Conservation (phyloP, 306 rosid species). For the Nissolia schottii region DNA sequence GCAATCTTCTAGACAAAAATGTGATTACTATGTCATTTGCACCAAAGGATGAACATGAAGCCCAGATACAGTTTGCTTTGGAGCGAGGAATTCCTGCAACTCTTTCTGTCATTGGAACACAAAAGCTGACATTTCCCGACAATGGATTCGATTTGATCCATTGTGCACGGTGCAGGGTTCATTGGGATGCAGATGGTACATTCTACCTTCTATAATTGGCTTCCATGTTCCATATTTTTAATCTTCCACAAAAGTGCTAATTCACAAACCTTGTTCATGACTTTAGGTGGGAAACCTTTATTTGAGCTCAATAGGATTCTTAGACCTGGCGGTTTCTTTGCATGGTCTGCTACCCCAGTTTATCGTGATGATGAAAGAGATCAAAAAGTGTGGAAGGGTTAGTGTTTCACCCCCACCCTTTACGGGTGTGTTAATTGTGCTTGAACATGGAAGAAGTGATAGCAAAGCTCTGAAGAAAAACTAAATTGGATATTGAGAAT, state of each 20-base stretch:
- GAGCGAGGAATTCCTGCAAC: constrained; percentile 93
- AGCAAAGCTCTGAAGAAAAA: too few relatives aligned
- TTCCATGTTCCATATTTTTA: not conserved
- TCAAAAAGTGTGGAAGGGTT: constrained; percentile 66
- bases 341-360: constrained; percentile 91
- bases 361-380: constrained; percentile 66
- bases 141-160: constrained; percentile 73
- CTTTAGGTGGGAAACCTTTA: constrained; percentile 70
- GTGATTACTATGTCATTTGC: constrained; percentile 88
- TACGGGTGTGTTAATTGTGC: too few relatives aligned
- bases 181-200: constrained; percentile 92
- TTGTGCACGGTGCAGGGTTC: constrained; percentile 90
- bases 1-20: constrained; percentile 62
- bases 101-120: constrained; percentile 84
- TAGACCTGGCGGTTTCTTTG: constrained; percentile 80
- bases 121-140: constrained; percentile 58
- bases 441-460: too few relatives aligned
- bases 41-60: constrained; percentile 92
- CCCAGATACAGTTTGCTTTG: constrained; percentile 89
- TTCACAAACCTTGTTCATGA: constrained; percentile 13
- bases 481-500: too few relatives aligned
- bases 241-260: not conserved
- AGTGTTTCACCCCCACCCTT: constrained; percentile 26
- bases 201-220: not conserved
- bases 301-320: constrained; percentile 78